These are phyloP conservation scores for Strombidium stylifer DNA, from an alignment of 73 alveolate species.

Conservation along the genomic window DNA sequence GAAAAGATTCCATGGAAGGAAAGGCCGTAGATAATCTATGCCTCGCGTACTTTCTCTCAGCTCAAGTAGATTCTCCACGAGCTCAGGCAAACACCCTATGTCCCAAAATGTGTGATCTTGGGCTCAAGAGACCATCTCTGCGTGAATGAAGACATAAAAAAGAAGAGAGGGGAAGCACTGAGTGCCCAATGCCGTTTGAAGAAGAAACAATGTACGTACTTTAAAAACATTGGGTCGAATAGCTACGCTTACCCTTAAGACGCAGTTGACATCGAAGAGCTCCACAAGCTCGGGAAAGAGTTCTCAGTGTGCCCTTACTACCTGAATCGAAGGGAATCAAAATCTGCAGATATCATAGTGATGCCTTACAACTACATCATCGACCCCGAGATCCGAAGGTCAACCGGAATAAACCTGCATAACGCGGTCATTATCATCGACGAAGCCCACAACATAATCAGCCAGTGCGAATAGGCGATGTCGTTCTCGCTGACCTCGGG, in stretches of 20 bases:
- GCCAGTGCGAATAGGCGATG: neutral
- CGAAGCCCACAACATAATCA: neutral
- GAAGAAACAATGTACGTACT: neutral
- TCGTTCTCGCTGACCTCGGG: neutral
- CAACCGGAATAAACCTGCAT: neutral
- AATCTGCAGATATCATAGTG: neutral
- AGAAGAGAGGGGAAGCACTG: too few relatives aligned
- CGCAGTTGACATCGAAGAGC: neutral
- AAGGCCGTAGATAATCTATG: neutral
- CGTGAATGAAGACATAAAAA: neutral
- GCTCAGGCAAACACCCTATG: neutral
- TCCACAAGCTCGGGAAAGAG: neutral
- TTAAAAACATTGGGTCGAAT: too few relatives aligned
- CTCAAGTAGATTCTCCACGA: neutral
- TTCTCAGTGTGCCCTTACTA: neutral
- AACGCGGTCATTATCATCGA: neutral
- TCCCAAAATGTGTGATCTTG: neutral
- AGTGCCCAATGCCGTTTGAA: too few relatives aligned
- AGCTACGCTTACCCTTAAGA: neutral
- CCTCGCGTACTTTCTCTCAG: slow-evolving; percentile 3
- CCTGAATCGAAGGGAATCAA: neutral
- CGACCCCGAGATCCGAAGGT: neutral
- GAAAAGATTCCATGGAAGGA: too few relatives aligned
- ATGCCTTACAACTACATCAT: slow-evolving; percentile 5
- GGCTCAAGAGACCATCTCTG: neutral